A percentile compares a stretch with the other conserved stretches of the same genome.
Conservation (phyloP, 2,329 filamentous ascomycete species). For the Diaporthe helianthi region DNA sequence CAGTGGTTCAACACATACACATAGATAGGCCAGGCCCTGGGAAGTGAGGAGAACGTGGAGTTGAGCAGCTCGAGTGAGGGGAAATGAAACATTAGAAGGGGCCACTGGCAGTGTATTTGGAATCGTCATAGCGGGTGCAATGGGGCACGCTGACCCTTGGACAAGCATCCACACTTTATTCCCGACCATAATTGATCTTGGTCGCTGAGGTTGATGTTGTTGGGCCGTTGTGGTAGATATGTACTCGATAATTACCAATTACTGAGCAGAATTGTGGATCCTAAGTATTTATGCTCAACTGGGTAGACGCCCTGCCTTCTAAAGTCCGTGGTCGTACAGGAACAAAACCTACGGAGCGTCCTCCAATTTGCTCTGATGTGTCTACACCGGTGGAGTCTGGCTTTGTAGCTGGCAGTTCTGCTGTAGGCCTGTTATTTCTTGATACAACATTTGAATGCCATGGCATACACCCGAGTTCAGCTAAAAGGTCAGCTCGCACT, state of each 20-base stretch:
- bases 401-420: too few species aligned
- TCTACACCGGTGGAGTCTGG: too few species aligned
- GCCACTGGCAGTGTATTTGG: not conserved
- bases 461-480: too few species aligned
- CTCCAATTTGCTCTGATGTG: not conserved
- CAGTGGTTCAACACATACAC: not conserved
- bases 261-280: not conserved
- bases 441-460: not conserved
- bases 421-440: too few species aligned
- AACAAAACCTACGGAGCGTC: not conserved
- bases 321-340: not conserved
- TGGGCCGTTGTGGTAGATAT: not conserved
- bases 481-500: not conserved
- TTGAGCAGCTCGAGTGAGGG: not conserved
- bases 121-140: not conserved
- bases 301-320: too few species aligned
- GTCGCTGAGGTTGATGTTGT: not conserved
- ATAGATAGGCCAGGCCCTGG: not conserved
- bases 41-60: constrained; percentile 9
- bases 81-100: not conserved
- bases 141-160: not conserved
- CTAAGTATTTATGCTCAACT: not conserved
- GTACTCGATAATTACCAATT: not conserved
- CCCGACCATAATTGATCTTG: not conserved
- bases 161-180: not conserved